Evolutionary conservation across 192 early-diverging fungal genomes (phyloP).

Genomic region (Linnemannia exigua): DNA sequence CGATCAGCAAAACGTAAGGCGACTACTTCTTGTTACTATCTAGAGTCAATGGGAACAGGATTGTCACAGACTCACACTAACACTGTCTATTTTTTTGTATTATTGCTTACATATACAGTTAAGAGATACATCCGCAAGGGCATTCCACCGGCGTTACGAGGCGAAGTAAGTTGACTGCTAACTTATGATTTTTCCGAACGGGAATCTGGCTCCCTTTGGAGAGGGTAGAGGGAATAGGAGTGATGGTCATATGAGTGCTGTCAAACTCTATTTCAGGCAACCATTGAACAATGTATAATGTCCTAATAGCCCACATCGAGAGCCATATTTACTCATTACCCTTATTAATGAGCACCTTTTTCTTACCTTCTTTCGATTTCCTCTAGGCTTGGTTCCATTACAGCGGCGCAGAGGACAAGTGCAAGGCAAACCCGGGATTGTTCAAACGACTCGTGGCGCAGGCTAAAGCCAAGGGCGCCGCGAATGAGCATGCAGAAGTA

Average conservation of each 20-base stretch:
- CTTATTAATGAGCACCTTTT: slow-evolving; percentile 1
- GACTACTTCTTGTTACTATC: background rate
- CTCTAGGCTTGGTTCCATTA: slow-evolving; percentile 77
- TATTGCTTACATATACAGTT: slow-evolving; percentile 55
- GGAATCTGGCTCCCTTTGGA: background rate
- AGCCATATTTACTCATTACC: slow-evolving; percentile 5
- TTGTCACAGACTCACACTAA: background rate
- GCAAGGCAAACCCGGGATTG: slow-evolving; percentile 67
- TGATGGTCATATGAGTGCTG: background rate
- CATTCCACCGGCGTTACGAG: slow-evolving; percentile 78
- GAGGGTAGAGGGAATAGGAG: background rate
- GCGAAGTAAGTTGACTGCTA: slow-evolving; percentile 55
- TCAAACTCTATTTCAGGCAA: background rate
- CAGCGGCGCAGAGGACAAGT: slow-evolving; percentile 75
- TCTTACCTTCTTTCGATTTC: background rate
- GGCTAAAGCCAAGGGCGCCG: slow-evolving; percentile 60
- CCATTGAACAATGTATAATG: background rate
- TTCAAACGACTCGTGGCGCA: slow-evolving; percentile 64
- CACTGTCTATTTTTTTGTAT: background rate
- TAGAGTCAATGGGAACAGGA: background rate
- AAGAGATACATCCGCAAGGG: slow-evolving; percentile 86
- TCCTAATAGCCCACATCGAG: background rate
- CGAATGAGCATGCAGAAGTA: slow-evolving; percentile 76
- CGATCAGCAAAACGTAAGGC: slow-evolving; percentile 61
- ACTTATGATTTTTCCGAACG: background rate